Percentiles rank a stretch among this genome's conserved stretches.
Conservation (phyloP, 2,329 filamentous ascomycete species). For the Didymella pomorum region DNA sequence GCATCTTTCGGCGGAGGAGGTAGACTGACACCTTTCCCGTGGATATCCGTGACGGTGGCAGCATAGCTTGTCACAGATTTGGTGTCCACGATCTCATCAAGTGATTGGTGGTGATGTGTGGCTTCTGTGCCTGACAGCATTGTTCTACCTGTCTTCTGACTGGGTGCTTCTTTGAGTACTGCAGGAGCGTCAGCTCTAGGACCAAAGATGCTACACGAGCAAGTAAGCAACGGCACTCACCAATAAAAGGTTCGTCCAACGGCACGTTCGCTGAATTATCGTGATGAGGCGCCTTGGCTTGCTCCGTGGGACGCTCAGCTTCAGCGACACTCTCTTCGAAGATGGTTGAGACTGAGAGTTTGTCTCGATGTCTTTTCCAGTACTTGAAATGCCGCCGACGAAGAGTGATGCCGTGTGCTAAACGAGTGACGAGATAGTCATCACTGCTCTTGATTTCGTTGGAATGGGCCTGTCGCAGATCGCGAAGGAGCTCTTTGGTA, state of each 20-base stretch:
- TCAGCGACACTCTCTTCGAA: slow-evolving; percentile 28
- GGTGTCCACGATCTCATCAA: slow-evolving; percentile 49
- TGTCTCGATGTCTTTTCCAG: slow-evolving; percentile 49
- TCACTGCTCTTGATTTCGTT: slow-evolving; percentile 20
- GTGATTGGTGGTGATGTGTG: slow-evolving; percentile 47
- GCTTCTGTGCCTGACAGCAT: slow-evolving; percentile 50
- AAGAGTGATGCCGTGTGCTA: slow-evolving; percentile 44
- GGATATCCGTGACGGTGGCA: slow-evolving; percentile 46
- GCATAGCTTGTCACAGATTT: slow-evolving; percentile 50
- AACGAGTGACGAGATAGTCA: slow-evolving; percentile 35
- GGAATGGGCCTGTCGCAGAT: slow-evolving; percentile 30
- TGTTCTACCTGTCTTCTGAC: slow-evolving; percentile 46
- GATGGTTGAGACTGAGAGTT: slow-evolving; percentile 36
- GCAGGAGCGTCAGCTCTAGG: background rate
- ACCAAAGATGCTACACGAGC: background rate
- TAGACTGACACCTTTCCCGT: slow-evolving; percentile 44
- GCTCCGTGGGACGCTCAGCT: slow-evolving; percentile 6
- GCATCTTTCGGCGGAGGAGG: slow-evolving; percentile 46
- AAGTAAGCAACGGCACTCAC: background rate
- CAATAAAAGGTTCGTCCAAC: slow-evolving; percentile 12
- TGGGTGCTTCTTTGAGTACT: slow-evolving; percentile 32
- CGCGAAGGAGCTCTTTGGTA: slow-evolving; percentile 39
- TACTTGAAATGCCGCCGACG: slow-evolving; percentile 51
- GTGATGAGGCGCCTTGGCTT: slow-evolving; percentile 17
- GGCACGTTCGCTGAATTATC: slow-evolving; percentile 29